Evolutionary conservation across 176 grass and related monocot species (phyloP), one percentile per base, ranked within the genome.

Genomic region (Triticum dicoccoides): DNA sequence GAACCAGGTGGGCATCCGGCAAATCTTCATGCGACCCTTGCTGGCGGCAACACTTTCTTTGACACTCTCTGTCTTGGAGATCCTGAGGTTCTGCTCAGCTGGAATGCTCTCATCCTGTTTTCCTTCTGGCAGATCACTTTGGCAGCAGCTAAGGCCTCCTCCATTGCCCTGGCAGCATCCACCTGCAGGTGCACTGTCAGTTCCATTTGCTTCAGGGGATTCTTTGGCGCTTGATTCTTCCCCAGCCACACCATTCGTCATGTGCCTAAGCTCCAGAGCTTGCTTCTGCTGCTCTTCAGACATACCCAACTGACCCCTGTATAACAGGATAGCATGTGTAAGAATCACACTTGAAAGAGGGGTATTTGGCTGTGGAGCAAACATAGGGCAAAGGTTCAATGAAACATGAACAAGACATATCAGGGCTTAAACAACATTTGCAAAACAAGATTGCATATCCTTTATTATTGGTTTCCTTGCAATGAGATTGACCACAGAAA

Each of bases 271-370:
- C 71, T 94, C 90, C 38, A 90, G 78, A 73, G 89, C 87, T 84
- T 92, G 88, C 90, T 96, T 99, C 85, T 99, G 97, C 72, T 99
- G 77, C 47, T 99, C 92, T 65, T 85, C 89, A 33, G 97, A 91
- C 79, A 99, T 87, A 42, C 97, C 97, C 79, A 96, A 86, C 82
- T 99, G 94, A 69, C 97, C 97, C 89, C 97, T 99, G 79, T 78
- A 78, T 27, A 17, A 69, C 29, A 56, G 11, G 64, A 47, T 54
- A 83, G 14, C 20, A 87, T 54, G 85, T 25, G 79, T 81, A 59
- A 87, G 76, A 86, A 78, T 23, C 21, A 75, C 44, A 78, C 18
- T 33, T 34, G 11, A 86, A 75, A 56, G 39, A 52, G 65, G 13
- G 11, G 8, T 41, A 70, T 63, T 14, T 11, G 54, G 25, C 27